Evolutionary conservation across 1,284 basidiomycete genomes (phyloP), one percentile per base, ranked within the genome.

Genomic region (Rhodotorula sp.): DNA sequence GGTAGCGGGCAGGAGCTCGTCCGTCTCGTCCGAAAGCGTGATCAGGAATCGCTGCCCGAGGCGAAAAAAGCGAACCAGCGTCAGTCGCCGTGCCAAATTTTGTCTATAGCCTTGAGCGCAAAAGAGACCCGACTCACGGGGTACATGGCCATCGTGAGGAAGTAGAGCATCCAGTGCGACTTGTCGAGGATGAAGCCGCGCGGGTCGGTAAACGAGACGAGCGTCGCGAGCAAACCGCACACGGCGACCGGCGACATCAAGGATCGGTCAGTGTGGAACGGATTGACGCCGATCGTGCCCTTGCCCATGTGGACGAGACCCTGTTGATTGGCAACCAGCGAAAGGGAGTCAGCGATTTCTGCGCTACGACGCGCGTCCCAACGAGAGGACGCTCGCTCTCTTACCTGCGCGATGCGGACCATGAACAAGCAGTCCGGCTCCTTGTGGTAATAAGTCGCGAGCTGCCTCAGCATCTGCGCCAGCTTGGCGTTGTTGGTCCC

Each of bases 251-350:
- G 87, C 78, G 88, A 90, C 89, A 99, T 91, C 77, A 97, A 89
- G 70, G 86, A 88, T 60, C 95, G 88, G 81, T 99, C 95, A 45
- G 87, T 87, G 86, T 93, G 98, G 88, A 95, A 99, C 3, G 97
- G 95, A 81, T 95, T 97, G 79, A 99, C 85, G n/a, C 93, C 92
- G 79, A 99, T 91, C 15, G 94, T 97, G 52, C 97, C 97, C 84
- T 99, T 99, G 82, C 97, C 97, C 95, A 99, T 95, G 81, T 98
- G 93, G 21, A 99, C 91, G 73, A 99, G 82, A 31, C 97, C 97
- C 82, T 81, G 64, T 16, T 31, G 5, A 12, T 34, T 10, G 8
- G 7, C 34, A 34, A 34, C 34, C 34, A 34, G 34, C 34, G n/a
- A n/a, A n/a, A n/a, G n/a, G n/a, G n/a, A 34, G 34, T 34, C 34